Base-by-base conservation (phyloP, 2,329 filamentous ascomycete species). In the Neonectria ditissima region DNA sequence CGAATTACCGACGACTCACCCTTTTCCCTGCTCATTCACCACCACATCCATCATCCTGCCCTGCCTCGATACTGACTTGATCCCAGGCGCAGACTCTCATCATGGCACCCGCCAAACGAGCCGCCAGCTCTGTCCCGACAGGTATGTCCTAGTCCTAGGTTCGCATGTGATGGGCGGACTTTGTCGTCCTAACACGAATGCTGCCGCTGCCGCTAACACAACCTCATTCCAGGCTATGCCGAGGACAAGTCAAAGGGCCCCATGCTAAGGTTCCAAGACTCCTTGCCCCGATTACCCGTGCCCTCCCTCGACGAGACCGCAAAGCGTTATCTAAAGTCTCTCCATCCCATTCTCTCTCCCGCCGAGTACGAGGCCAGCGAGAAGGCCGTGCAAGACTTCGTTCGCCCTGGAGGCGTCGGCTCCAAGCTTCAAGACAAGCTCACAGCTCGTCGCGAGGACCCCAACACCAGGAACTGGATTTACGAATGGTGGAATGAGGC, bases 401-500 rank as follows among this genome's bases (percentile, higher is more conserved):
- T 97, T 71, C 90, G 90, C 71, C 93, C 95, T n/a, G 93, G 93
- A 61, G 93, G 94, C 41, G 84, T 90, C 55, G 96, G 95, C 65
- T 87, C 91, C 78, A 88, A 89, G 74, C 89, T 99, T 45, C 96
- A 99, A 83, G 91, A 97, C 77, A 92, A 95, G 79, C 85, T 99
- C 69, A 74, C 95, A 55, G 93, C 92, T 62, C 89, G 89, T 67
- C 88, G 92, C 66, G 91, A 93, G 71, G 89, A 97, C 70, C 91
- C 94, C 53, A 90, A 92, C 66, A 82, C 87, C 77, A 93, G 92
- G 83, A 99, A 98, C 82, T 99, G 96, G 96, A 86, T 99, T 61
- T 90, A 91, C 72, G 95, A 99, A 73, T 99, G 96, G 96, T 99
- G 96, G 96, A 98, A 99, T 79, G 89, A 97, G 56, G 89, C 90